phyloP scores from a whole-genome alignment of 495 filamentous ascomycete genomes.

The Penicillium chermesinum region DNA sequence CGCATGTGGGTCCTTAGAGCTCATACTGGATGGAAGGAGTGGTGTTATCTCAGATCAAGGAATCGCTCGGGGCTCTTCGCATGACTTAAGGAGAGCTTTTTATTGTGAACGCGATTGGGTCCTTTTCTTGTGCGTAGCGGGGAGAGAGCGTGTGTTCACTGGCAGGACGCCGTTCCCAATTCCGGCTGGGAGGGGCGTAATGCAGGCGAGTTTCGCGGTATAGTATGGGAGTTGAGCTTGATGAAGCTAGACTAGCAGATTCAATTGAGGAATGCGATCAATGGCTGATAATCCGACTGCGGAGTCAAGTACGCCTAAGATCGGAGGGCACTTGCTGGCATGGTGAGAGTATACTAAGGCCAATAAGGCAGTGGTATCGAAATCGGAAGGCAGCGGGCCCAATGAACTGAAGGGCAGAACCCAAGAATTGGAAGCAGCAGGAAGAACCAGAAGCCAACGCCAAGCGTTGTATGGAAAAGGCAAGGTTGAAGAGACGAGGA shows the following conservation, averaged over 20 bases:
- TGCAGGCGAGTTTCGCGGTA: not conserved
- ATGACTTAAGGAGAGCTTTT: slow-evolving; percentile 1
- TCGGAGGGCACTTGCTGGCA: slow-evolving; percentile 6
- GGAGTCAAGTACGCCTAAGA: slow-evolving; percentile 10
- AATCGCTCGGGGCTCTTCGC: not conserved
- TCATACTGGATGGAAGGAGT: slow-evolving; percentile 8
- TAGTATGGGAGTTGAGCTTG: not conserved
- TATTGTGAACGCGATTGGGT: not conserved
- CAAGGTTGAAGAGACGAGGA: not conserved
- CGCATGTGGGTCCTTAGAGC: slow-evolving; percentile 3
- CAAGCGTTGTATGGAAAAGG: not conserved
- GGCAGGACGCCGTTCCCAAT: slow-evolving; percentile 8
- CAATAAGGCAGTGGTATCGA: not conserved
- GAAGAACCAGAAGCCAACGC: not conserved
- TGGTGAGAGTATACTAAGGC: not conserved
- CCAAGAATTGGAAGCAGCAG: not conserved
- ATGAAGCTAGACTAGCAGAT: not conserved
- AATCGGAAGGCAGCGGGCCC: too few relatives aligned
- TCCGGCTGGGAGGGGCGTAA: slow-evolving; percentile 4
- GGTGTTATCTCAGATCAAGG: not conserved
- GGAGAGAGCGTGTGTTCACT: slow-evolving; percentile 3
- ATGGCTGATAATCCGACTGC: slow-evolving; percentile 7
- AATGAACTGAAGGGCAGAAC: not conserved
- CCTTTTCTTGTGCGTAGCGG: slow-evolving; percentile 2
- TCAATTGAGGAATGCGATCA: slow-evolving; percentile 8